phyloP scores from a whole-genome alignment of 106 monocot genomes.

The Posidonia australis region DNA sequence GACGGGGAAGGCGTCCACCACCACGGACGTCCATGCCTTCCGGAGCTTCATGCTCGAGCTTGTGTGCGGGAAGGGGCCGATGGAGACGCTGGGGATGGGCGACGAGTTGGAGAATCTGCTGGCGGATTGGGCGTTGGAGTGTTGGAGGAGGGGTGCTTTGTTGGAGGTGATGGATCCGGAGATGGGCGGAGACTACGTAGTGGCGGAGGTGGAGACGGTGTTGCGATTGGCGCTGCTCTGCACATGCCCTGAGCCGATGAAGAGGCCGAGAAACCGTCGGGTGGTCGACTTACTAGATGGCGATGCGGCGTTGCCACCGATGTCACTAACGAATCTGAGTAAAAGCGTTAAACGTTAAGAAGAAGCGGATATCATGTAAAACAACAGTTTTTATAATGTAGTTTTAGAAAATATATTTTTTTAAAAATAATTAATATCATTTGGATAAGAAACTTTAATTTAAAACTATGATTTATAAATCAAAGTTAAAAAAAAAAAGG shows the following conservation, averaged over 20 bases:
- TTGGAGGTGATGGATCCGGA: not conserved
- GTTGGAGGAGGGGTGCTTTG: not conserved
- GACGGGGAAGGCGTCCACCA: slow-evolving; percentile 2
- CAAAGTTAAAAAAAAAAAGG: too few relatives aligned
- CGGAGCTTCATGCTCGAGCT: not conserved
- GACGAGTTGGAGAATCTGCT: slow-evolving; percentile 2
- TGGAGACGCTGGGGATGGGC: not conserved
- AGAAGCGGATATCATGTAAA: too few relatives aligned
- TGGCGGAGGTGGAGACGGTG: not conserved
- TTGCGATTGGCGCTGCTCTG: slow-evolving; percentile 13
- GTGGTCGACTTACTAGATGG: slow-evolving; percentile 5
- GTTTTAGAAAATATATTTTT: too few relatives aligned
- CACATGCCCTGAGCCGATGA: not conserved
- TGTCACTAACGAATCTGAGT: not conserved
- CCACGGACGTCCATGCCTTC: not conserved
- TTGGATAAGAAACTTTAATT: too few relatives aligned
- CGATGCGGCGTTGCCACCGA: slow-evolving; percentile 1
- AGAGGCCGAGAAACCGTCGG: slow-evolving; percentile 16
- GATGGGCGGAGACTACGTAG: not conserved
- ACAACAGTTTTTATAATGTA: too few relatives aligned
- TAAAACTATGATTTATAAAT: too few relatives aligned
- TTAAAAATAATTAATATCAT: too few relatives aligned
- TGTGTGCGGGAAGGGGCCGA: not conserved
- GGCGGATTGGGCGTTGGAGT: not conserved
- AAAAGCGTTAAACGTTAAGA: too few relatives aligned